Base-by-base conservation (phyloP, 2,329 filamentous ascomycete species). In the Ophiosphaerella korrae region DNA sequence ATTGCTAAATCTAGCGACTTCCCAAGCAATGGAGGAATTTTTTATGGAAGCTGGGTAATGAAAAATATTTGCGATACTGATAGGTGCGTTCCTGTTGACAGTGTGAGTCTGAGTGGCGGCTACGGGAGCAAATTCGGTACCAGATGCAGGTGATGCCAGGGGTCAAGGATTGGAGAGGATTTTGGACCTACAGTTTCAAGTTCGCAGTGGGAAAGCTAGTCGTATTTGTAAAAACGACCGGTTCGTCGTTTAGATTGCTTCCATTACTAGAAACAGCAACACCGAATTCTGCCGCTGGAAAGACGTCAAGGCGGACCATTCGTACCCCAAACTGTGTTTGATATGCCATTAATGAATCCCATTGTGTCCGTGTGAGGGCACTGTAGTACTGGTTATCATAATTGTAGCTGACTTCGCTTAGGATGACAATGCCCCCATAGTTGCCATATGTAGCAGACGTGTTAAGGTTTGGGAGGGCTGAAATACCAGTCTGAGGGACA, bases 231-330 rank as follows among this genome's bases (percentile, higher is more conserved):
- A 86, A 80, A 46, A 76, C 78, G 35, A 86, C 67, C 6, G 65
- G 65, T 39, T 73, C 62, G 39, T 72, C 67, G 13, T 65, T 63
- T 32, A 62, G 45, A 42, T 63, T 72, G 31, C 75, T 62, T 37
- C 71, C 68, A 21, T 62, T 67, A 57, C 73, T 72, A n/a, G 58
- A 29, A 29, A 29, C 11, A 29, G 8, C 52, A 9, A 63, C 70
- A 60, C 82, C 82, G 60, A 78, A 82, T 7, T 78, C 75, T 13
- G 78, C 66, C 6, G 76, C 77, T 6, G 84, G 84, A 58, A 78
- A 85, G 5, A 80, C 81, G 61, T 85, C 82, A 16, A 84, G 71
- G 42, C 84, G 80, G 23, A 86, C 82, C 81, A 86, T 83, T 24
- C 84, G 78, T 11, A 84, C 80, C 14, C 82, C 81, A 57, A 84